phyloP scores from a whole-genome alignment of 345 rosid species.

The Arabidopsis arenosa region DNA sequence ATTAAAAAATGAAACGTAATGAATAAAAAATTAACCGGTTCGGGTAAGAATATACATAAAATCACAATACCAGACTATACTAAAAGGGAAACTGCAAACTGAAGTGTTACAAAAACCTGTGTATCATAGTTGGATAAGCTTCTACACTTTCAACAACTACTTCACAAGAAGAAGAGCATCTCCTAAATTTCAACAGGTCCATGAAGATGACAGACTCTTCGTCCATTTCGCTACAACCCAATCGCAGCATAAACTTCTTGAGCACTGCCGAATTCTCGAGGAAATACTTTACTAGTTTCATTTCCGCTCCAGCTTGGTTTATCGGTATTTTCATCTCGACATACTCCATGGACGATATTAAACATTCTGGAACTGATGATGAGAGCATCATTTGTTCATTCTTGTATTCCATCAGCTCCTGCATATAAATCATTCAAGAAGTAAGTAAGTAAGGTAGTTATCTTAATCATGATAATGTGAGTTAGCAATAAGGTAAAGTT shows the following conservation, averaged over 20 bases:
- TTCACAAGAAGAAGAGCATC: constrained; percentile 20
- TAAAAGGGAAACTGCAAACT: neutral
- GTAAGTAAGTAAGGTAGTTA: neutral
- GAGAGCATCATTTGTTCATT: neutral
- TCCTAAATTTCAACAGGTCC: constrained; percentile 2
- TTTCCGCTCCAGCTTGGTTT: neutral
- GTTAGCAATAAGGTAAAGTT: neutral
- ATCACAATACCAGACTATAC: neutral
- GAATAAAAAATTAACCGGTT: neutral
- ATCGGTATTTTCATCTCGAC: neutral
- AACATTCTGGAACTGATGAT: neutral
- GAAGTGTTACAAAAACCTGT: neutral
- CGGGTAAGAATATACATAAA: no score
- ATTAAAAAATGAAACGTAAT: neutral
- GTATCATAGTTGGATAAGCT: neutral
- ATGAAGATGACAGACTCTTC: neutral
- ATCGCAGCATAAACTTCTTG: constrained; percentile 13
- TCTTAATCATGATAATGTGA: neutral
- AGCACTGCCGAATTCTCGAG: constrained; percentile 1
- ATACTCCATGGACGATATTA: constrained; percentile 1
- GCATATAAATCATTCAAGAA: neutral
- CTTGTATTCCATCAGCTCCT: neutral
- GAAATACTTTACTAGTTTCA: constrained; percentile 8
- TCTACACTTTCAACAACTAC: neutral
- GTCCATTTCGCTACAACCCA: neutral